Evolutionary conservation across 2,329 filamentous ascomycete species (phyloP).

Genomic region (Cyphellophora europaea): DNA sequence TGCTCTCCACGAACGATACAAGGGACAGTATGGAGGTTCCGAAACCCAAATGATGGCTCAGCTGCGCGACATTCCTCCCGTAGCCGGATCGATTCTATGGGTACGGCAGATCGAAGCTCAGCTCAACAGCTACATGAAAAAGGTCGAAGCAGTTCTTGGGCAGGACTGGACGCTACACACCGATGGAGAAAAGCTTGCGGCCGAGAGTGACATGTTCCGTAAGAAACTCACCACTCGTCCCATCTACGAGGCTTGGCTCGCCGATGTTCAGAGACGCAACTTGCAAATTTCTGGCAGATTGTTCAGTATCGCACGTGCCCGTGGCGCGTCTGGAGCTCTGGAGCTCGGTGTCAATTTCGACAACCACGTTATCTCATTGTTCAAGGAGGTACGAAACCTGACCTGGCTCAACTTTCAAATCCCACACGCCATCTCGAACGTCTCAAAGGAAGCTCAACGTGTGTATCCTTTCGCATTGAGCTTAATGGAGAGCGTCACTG

Average conservation of each 20-base stretch:
- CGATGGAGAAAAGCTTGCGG: conserved; percentile 87
- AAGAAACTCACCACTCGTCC: conserved; percentile 91
- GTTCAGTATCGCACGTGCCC: conserved; percentile 79
- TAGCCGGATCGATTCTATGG: conserved; percentile 96
- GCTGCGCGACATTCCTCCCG: conserved; percentile 85
- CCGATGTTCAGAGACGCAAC: conserved; percentile 79
- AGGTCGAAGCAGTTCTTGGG: conserved; percentile 95
- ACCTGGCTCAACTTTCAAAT: conserved; percentile 92
- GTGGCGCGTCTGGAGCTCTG: conserved; percentile 79
- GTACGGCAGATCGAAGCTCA: conserved; percentile 94
- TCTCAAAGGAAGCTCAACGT: conserved; percentile 96
- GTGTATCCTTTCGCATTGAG: conserved; percentile 98
- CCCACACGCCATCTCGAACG: conserved; percentile 86
- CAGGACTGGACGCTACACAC: conserved; percentile 90
- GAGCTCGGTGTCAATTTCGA: conserved; percentile 96
- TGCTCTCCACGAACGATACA: conserved; percentile 89
- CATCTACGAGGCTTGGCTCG: conserved; percentile 92
- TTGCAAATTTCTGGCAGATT: conserved; percentile 86
- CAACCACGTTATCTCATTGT: conserved; percentile 89
- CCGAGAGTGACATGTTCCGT: conserved; percentile 85
- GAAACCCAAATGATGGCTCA: conserved; percentile 98
- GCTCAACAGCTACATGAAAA: conserved; percentile 93
- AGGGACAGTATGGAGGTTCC: conserved; percentile 96
- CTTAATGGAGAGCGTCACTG: conserved; percentile 97
- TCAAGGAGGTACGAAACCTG: conserved; percentile 96